Base-by-base conservation (phyloP, 345 rosid species). In the Eucalyptus regnans region DNA sequence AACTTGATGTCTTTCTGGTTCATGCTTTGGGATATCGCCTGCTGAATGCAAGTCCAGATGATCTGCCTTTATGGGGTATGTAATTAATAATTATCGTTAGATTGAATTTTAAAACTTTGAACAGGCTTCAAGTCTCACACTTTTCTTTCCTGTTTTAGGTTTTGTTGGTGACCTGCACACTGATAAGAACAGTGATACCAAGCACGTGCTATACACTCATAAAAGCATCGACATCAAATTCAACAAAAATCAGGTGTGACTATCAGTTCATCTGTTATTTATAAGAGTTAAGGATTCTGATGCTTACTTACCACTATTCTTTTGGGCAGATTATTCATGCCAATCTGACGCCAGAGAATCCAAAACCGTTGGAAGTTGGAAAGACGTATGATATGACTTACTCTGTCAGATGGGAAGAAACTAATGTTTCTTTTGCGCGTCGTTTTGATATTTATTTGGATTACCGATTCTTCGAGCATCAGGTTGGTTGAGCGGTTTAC, bases 31-130 rank as follows among this genome's bases (percentile, higher is more conserved):
- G 88, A 91, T 79, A 87, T 58, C 52, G 86, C 87, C 43, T 86
- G 90, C 90, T 91, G 92, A 87, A 90, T 91, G 93, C 86, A 88
- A 93, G 87, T 86, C 90, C 97, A 97, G 98, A 97, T 92, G 99
- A 97, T 91, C 95, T 97, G 93, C 99, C 99, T 89, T 89, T 97
- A 90, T 96, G 97, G 97, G 97, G 98, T 97, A 96, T 92, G 98
- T 29, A 52, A 79, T 87, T 71, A n/a, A 8, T 66, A 60, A 27
- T 12, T 54, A n/a, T 79, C 4, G 50, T 27, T 79, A 44, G 33
- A 18, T 15, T 46, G 31, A 33, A 37, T 83, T 37, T 87, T 44
- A 16, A 48, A 48, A 58, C 88, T 76, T 76, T 37, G 29, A 11
- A 33, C 86, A 23, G 88, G 44, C 37, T 46, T 41, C 48, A 17